These are phyloP conservation scores for Juglanconis sp. DNA, from an alignment of 2,329 filamentous ascomycete species.

Conservation along the genomic window DNA sequence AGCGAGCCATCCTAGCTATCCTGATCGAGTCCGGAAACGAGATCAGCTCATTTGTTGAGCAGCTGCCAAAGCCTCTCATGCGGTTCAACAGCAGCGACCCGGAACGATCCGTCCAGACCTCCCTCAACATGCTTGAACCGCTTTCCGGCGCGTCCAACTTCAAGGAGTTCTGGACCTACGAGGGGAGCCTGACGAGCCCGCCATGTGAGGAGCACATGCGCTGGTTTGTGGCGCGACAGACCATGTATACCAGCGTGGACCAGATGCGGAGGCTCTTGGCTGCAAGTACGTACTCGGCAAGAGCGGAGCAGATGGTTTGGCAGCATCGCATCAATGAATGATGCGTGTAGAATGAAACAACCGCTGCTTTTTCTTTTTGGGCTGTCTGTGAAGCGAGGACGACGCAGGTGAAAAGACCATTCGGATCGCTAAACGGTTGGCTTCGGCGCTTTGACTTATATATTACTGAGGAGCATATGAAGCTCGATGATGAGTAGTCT, in stretches of 20 bases:
- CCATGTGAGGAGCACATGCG: slow-evolving; percentile 44
- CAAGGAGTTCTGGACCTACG: slow-evolving; percentile 46
- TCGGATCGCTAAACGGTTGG: too few species aligned
- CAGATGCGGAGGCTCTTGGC: slow-evolving; percentile 46
- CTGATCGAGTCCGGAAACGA: slow-evolving; percentile 40
- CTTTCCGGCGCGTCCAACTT: slow-evolving; percentile 36
- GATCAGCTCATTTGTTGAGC: slow-evolving; percentile 37
- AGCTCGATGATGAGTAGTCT: too few species aligned
- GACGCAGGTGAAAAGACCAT: too few species aligned
- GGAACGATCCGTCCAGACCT: not conserved
- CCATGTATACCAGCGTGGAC: slow-evolving; percentile 36
- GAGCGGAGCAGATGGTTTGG: slow-evolving; percentile 44
- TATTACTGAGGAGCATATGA: too few species aligned
- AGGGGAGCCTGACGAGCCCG: slow-evolving; percentile 44
- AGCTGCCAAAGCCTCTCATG: slow-evolving; percentile 35
- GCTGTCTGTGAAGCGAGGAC: too few species aligned
- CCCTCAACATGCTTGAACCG: slow-evolving; percentile 30
- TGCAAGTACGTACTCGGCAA: slow-evolving; percentile 41
- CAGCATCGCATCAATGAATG: slow-evolving; percentile 41
- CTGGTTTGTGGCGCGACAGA: slow-evolving; percentile 33
- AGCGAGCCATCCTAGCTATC: slow-evolving; percentile 44
- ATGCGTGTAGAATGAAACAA: too few species aligned
- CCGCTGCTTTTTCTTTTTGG: too few species aligned
- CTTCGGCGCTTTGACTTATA: too few species aligned
- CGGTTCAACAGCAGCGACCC: slow-evolving; percentile 33